Evolutionary conservation across 1,139 yeast genomes (phyloP), one percentile per base, ranked within the genome.

Genomic region (Zygoascus sp.): DNA sequence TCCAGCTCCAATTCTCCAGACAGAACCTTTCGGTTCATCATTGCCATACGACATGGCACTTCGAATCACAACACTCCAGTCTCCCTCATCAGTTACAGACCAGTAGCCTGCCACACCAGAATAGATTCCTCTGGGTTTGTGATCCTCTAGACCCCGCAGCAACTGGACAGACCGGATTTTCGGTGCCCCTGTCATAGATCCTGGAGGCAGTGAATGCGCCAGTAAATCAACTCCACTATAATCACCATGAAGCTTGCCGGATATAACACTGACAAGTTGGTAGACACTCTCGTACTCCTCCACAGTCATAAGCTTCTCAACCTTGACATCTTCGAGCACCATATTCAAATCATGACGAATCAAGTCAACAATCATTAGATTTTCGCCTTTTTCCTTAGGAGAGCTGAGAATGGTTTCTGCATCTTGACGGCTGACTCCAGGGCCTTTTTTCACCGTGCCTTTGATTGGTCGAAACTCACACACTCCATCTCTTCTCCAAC

Each of bases 101-200:
- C 96, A 89, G 68, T 89, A 94, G 0, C 99, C 99, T 34, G 86
- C 81, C 2, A 92, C 94, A 15, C 99, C 99, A 52, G 96, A 86
- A 62, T 94, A 94, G 3, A 90, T 68, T 0, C 97, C 97, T 56
- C 98, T 76, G 48, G 85, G 74, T 64, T 66, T 75, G 60, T 55
- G 61, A 22, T 52, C 61, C 59, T 70, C 88, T 49, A 72, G 68
- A 1, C 68, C 65, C 51, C 83, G 84, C 20, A 94, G 72, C 11
- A 94, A 66, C 62, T 90, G 94, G 2, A 92, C 96, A 0, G 97
- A 87, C 49, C 96, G 75, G 59, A 83, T 85, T 67, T 94, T 94
- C 1, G 99, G 99, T 0, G 99, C 98, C 2, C 99, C 99, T 0
- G 99, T 94, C 99, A 94, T 94, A 1, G 97, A 90, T 0, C 99